Evolutionary conservation across 2,329 filamentous ascomycete species (phyloP).

Genomic region (Trichothecium sympodiale): DNA sequence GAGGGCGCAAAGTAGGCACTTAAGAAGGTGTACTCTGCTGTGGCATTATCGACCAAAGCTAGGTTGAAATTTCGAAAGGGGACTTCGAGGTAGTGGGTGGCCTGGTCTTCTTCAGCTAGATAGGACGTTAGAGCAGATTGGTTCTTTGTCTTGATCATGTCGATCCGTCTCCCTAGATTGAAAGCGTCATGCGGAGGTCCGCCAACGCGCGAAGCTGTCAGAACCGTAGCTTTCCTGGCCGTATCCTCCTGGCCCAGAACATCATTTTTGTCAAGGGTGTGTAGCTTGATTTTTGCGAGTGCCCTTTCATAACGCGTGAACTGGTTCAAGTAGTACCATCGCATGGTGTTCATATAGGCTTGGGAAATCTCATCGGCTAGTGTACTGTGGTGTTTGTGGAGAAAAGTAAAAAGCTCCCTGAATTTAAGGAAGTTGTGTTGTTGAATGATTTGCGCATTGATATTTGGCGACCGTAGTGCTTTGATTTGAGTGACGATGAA

Average conservation of each 20-base stretch:
- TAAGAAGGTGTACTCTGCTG: slow-evolving; percentile 89
- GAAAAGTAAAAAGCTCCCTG: slow-evolving; percentile 78
- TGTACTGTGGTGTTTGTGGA: slow-evolving; percentile 70
- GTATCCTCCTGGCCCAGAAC: slow-evolving; percentile 69
- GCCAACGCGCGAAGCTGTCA: slow-evolving; percentile 32
- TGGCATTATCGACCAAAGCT: slow-evolving; percentile 85
- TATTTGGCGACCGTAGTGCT: slow-evolving; percentile 83
- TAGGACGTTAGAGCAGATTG: slow-evolving; percentile 75
- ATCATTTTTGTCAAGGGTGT: slow-evolving; percentile 73
- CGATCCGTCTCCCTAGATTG: slow-evolving; percentile 74
- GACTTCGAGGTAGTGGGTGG: slow-evolving; percentile 76
- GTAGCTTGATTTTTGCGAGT: slow-evolving; percentile 73
- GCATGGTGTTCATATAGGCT: slow-evolving; percentile 96
- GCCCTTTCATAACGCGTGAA: slow-evolving; percentile 81
- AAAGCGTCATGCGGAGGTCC: slow-evolving; percentile 73
- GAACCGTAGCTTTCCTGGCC: slow-evolving; percentile 49
- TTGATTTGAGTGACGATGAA: slow-evolving; percentile 93
- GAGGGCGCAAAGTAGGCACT: slow-evolving; percentile 79
- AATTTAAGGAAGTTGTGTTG: slow-evolving; percentile 83
- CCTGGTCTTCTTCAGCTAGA: slow-evolving; percentile 80
- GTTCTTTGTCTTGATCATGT: slow-evolving; percentile 64
- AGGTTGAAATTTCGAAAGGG: slow-evolving; percentile 93
- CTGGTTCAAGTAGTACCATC: slow-evolving; percentile 92
- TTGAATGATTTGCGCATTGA: slow-evolving; percentile 95
- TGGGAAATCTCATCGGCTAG: slow-evolving; percentile 83